Evolutionary conservation across 164 flowering plant species (phyloP), one percentile per base, ranked within the genome.

Genomic region (Magnolia officinalis): DNA sequence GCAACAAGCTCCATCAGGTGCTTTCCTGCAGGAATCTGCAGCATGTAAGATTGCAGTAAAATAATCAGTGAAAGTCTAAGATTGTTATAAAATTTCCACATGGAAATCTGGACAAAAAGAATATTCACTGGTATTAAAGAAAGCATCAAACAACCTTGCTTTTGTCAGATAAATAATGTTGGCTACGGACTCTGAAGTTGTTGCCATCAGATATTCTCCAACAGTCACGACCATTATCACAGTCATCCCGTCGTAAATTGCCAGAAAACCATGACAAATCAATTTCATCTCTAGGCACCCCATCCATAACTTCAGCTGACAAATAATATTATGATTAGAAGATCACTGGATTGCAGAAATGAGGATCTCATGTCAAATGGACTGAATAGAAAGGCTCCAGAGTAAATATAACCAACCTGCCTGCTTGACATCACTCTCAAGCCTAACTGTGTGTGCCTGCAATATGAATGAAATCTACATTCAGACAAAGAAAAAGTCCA

Each of bases 1-100:
- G 99, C 98, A 79, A 96, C 98, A 75, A 96, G 98, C 85, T 96
- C 98, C 98, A 94, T 90, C 63, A 94, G 78, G 80, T 82, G 95
- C 79, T 96, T 96, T 72, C 99, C 98, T 21, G 97, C 98, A 82
- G 94, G 88, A 84, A 90, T 83, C 98, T 95, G 78, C 83, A 79
- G 79, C 21, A 77, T 14, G 20, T 21, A 51, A 51, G n/a, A 52
- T 52, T 21, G 31, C 18, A 6, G 61, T 61, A n/a, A 59, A 18
- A 21, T 26, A 52, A 20, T 52, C 20, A 37, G 37, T 6, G 8
- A 5, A 72, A 72, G 61, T 26, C 31, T 19, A 70, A 49, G 4
- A 70, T 49, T 18, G 10, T 45, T 19, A 19, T 18, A 49, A 50
- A 49, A 20, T 23, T 23, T 24, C 19, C 21, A 6, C 9, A 8